Base-by-base conservation (phyloP, 257 asterid species). In the Avicennia marina region DNA sequence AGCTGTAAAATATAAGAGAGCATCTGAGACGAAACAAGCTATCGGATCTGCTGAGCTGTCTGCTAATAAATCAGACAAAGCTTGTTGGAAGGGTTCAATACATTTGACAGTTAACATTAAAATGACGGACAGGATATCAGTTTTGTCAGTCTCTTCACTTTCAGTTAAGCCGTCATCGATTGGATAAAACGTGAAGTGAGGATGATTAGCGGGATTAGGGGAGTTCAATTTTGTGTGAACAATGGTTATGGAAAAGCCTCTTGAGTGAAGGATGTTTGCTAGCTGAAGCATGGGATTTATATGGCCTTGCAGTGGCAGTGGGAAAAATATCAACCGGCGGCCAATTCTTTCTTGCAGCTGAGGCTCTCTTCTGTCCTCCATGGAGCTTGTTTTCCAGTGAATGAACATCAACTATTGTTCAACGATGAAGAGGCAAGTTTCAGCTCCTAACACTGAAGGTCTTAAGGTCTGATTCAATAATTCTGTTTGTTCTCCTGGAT, bases 1-100 rank as follows among this genome's bases (percentile, higher is more conserved):
- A 0, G 56, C n/a, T 36, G 76, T 34, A 49, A 46, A 58, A 53
- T 64, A 29, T 22, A 56, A 51, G 6, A 58, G 33, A 16, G 64
- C 67, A 38, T 70, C 76, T 1, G 67, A 56, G 53, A 64, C 40
- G 21, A 70, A 38, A n/a, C n/a, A n/a, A n/a, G n/a, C n/a, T n/a
- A n/a, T n/a, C n/a, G n/a, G n/a, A n/a, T 64, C 76, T 3, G 20
- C 60, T 0, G 67, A 20, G 19, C 49, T 31, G 17, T 66, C 62
- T 1, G 54, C 62, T 18, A 58, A 4, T 40, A 59, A 8, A 11
- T 53, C 48, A 21, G 26, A 29, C 51, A 70, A 2, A 1, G 70
- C 76, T n/a, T 25, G 36, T n/a, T 9, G 18, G 31, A 64, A 59
- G 34, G 76, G 76, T 0, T 21, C 63, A 2, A 53, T 7, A 3